These are phyloP conservation scores for Trametes cubensis DNA, from an alignment of 768 basidiomycete genomes.

Conservation along the genomic window DNA sequence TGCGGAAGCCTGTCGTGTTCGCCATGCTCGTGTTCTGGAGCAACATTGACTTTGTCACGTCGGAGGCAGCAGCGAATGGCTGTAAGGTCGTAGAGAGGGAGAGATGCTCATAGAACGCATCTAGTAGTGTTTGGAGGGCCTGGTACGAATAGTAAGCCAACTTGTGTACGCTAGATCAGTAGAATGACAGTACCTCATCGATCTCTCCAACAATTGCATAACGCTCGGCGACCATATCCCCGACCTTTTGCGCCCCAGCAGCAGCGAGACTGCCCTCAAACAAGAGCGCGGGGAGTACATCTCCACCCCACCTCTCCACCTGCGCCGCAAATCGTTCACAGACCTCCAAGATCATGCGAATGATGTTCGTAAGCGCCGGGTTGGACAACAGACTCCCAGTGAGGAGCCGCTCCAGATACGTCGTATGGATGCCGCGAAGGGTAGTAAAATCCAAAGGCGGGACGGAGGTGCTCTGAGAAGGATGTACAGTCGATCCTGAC, in stretches of 20 bases:
- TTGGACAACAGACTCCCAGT: slow-evolving; percentile 82
- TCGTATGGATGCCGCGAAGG: slow-evolving; percentile 77
- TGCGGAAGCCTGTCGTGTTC: slow-evolving; percentile 47
- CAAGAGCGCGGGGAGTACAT: slow-evolving; percentile 81
- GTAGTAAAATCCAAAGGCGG: slow-evolving; percentile 81
- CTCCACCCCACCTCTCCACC: slow-evolving; percentile 91
- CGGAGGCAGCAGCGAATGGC: slow-evolving; percentile 60
- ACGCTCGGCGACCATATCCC: slow-evolving; percentile 73
- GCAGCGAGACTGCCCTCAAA: slow-evolving; percentile 73
- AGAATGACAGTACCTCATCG: slow-evolving; percentile 58
- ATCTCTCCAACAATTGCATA: slow-evolving; percentile 71
- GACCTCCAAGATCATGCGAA: slow-evolving; percentile 78
- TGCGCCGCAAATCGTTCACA: slow-evolving; percentile 88
- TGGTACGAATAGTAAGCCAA: slow-evolving; percentile 33
- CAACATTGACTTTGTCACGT: slow-evolving; percentile 68
- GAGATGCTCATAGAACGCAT: slow-evolving; percentile 80
- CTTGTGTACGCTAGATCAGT: background rate
- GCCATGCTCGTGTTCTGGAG: slow-evolving; percentile 58
- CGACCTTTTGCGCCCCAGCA: slow-evolving; percentile 58
- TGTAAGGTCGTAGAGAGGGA: slow-evolving; percentile 77
- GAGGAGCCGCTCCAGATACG: slow-evolving; percentile 76
- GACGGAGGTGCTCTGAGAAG: slow-evolving; percentile 35
- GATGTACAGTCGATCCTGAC: slow-evolving; percentile 22
- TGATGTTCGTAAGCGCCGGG: slow-evolving; percentile 56
- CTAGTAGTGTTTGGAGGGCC: slow-evolving; percentile 68